Evolutionary conservation across 306 rosid species (phyloP).

Genomic region (Geum urbanum): DNA sequence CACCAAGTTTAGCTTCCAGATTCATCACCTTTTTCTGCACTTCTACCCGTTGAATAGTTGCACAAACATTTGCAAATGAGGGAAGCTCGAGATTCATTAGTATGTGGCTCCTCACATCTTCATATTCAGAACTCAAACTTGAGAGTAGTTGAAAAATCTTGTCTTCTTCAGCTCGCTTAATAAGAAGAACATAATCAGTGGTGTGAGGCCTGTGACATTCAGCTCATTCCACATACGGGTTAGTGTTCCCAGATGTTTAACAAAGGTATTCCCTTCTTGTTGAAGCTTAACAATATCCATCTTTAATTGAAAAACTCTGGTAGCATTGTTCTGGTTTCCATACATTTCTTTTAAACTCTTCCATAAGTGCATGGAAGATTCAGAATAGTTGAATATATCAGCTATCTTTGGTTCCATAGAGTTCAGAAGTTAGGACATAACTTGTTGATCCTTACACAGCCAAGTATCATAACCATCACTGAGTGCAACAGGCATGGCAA

Average conservation of each 20-base stretch:
- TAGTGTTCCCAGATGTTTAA: background rate
- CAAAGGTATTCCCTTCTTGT: background rate
- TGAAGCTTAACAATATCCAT: background rate
- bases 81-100: too few relatives aligned
- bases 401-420: background rate
- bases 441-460: conserved; percentile 1
- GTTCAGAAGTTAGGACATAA: background rate
- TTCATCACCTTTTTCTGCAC: too few relatives aligned
- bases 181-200: background rate
- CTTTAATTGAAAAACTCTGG: background rate
- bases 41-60: too few relatives aligned
- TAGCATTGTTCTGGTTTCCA: background rate
- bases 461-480: background rate
- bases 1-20: too few relatives aligned
- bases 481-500: background rate
- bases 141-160: too few relatives aligned
- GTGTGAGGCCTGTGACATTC: background rate
- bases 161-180: background rate
- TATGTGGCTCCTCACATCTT: too few relatives aligned
- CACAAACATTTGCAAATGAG: too few relatives aligned
- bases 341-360: background rate
- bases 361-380: background rate
- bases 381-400: background rate
- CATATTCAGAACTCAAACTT: too few relatives aligned
- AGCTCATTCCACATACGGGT: conserved; percentile 2